Conservation (phyloP, 345 rosid species). For the Sisymbrium altissimum region DNA sequence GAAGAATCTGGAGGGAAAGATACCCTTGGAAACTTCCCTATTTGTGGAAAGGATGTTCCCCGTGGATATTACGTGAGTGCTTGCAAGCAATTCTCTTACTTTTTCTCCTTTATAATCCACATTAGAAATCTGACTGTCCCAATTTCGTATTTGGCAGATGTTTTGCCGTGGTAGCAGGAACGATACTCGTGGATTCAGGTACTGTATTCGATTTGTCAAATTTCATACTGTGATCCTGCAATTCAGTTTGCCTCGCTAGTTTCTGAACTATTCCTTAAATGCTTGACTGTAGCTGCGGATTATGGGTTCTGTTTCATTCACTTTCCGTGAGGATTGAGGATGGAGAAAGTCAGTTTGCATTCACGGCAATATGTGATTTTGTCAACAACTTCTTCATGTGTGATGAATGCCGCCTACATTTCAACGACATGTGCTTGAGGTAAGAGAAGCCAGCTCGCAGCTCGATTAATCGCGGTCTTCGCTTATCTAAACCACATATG, state of each 20-base stretch:
- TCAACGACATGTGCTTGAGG: slow-evolving; percentile 83
- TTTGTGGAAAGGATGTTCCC: slow-evolving; percentile 96
- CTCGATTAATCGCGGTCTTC: background rate
- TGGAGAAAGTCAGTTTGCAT: slow-evolving; percentile 83
- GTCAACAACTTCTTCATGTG: slow-evolving; percentile 86
- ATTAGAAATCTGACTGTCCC: slow-evolving; percentile 6
- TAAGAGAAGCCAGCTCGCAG: slow-evolving; percentile 11
- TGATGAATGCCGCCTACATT: slow-evolving; percentile 93
- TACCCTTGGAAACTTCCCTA: slow-evolving; percentile 47
- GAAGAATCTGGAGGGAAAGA: slow-evolving; percentile 43
- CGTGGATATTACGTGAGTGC: slow-evolving; percentile 88
- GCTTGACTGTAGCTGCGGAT: slow-evolving; percentile 73
- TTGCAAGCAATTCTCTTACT: background rate
- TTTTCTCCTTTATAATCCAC: background rate
- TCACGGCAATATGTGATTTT: slow-evolving; percentile 72
- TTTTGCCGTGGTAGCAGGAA: slow-evolving; percentile 98
- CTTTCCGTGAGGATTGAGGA: slow-evolving; percentile 84
- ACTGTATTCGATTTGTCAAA: slow-evolving; percentile 13
- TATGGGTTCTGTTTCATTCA: slow-evolving; percentile 97
- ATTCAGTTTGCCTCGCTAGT: background rate
- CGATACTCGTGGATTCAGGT: slow-evolving; percentile 97
- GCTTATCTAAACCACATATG: background rate
- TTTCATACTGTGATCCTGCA: background rate
- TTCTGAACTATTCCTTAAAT: slow-evolving; percentile 13
- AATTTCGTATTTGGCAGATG: slow-evolving; percentile 57